Base-by-base conservation (phyloP, 2,329 filamentous ascomycete genomes). In the Botrytis byssoidea region DNA sequence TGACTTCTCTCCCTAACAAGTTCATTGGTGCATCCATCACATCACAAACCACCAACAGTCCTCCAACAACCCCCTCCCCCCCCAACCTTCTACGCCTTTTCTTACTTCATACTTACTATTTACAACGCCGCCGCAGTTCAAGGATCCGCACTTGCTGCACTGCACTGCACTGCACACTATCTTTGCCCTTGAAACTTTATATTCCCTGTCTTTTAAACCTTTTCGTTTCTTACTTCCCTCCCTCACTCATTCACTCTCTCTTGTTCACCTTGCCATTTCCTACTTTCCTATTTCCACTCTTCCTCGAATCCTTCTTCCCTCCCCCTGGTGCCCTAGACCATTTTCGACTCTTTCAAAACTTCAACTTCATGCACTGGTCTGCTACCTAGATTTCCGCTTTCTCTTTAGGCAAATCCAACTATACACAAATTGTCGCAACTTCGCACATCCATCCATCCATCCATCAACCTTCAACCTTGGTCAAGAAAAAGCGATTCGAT, bases 321-420 rank as follows among this genome's bases (percentile, higher is more conserved):
- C 40, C 40, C 29, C 12, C 48, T n/a, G 48, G 25, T 29, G 51
- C 10, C 51, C 40, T 35, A 18, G 14, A n/a, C 51, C 40, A 22
- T 61, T 44, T 69, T 59, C 48, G n/a, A 25, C 18, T 14, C 32
- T 59, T 59, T 6, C 51, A 16, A 69, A 32, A 44, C 18, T 32
- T 69, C n/a, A 25, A 35, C 9, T 18, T 60, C 55, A 70, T 65
- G 70, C 70, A 71, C 70, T 71, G 70, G 70, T 71, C 48, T 66
- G 60, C 57, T 65, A 65, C 70, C 70, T 71, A 66, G 60, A 71
- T 71, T 40, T n/a, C 46, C 14, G 35, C 2, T 42, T 57, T 14
- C 37, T 29, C 14, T 68, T 42, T 37, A 40, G 65, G 48, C 65
- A 68, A 68, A 68, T 68, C 35, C 65, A 68, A 68, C 65, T 55